Conservation (phyloP, 148 eudicot species). For the Limonium bicolor region DNA sequence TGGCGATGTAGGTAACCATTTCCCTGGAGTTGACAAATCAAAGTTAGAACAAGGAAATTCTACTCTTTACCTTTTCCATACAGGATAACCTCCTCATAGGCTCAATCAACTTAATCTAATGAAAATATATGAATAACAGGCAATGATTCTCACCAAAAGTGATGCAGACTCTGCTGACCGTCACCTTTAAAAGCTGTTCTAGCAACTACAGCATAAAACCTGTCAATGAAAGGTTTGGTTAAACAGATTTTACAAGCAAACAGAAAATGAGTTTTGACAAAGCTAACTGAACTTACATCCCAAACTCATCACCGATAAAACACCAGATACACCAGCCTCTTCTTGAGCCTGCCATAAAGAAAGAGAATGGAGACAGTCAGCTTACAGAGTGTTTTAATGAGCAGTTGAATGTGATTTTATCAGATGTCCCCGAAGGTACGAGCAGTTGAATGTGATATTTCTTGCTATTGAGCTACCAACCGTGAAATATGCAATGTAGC, state of each 20-base stretch:
- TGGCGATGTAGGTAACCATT: conserved; percentile 90
- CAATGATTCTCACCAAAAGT: conserved; percentile 54
- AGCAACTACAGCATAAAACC: conserved; percentile 87
- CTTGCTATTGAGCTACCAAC: conserved; percentile 29
- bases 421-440: too few relatives aligned
- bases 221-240: conserved; percentile 14
- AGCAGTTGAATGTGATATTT: not conserved
- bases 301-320: conserved; percentile 76
- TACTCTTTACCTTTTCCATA: too few relatives aligned
- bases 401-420: too few relatives aligned
- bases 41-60: too few relatives aligned
- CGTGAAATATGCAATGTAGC: conserved; percentile 80
- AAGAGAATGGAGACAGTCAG: too few relatives aligned
- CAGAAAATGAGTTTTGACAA: not conserved
- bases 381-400: too few relatives aligned
- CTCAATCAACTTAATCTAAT: too few relatives aligned
- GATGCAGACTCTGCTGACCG: conserved; percentile 86
- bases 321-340: conserved; percentile 70
- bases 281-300: conserved; percentile 65
- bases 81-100: too few relatives aligned
- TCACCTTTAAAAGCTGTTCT: conserved; percentile 91
- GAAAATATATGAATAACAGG: too few relatives aligned
- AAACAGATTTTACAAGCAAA: conserved; percentile 3
- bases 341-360: conserved; percentile 85
- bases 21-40: conserved; percentile 77